Percentiles rank a stretch among this genome's conserved stretches.
Conservation (phyloP, 192 early-diverging fungal genomes). For the Gonapodya sp. region DNA sequence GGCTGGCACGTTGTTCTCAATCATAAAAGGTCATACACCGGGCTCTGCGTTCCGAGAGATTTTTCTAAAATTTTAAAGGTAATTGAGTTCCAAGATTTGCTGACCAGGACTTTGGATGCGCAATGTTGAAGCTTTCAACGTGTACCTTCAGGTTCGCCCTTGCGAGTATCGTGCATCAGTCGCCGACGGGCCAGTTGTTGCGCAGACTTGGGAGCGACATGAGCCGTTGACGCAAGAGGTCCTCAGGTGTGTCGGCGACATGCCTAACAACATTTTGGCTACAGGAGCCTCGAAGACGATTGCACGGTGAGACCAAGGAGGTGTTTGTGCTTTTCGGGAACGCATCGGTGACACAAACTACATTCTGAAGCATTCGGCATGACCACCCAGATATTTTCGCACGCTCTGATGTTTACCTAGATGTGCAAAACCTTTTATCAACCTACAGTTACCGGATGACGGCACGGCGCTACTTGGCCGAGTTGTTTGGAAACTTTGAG, state of each 20-base stretch:
- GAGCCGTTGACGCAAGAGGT: slow-evolving; percentile 51
- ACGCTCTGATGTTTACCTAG: slow-evolving; percentile 40
- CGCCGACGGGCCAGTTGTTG: slow-evolving; percentile 31
- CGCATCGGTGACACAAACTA: slow-evolving; percentile 11
- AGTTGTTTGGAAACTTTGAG: slow-evolving; percentile 46
- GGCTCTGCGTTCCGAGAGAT: slow-evolving; percentile 59
- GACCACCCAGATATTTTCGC: slow-evolving; percentile 51
- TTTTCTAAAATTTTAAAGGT: slow-evolving; percentile 51
- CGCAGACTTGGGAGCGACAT: slow-evolving; percentile 28
- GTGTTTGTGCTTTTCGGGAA: not conserved
- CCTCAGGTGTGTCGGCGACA: slow-evolving; percentile 59
- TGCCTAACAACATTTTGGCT: slow-evolving; percentile 74
- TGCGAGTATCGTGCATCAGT: slow-evolving; percentile 33
- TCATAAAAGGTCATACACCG: slow-evolving; percentile 35
- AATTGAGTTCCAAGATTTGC: slow-evolving; percentile 9
- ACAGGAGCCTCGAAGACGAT: slow-evolving; percentile 64
- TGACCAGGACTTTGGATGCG: too few relatives aligned
- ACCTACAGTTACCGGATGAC: slow-evolving; percentile 64
- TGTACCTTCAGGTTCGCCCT: slow-evolving; percentile 20
- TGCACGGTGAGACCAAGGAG: slow-evolving; percentile 33
- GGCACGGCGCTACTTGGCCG: slow-evolving; percentile 59
- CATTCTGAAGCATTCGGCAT: slow-evolving; percentile 38
- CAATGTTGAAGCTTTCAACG: too few relatives aligned
- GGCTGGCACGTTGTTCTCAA: slow-evolving; percentile 64
- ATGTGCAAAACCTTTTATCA: slow-evolving; percentile 48